These are phyloP conservation scores for Boechera stricta DNA, from an alignment of 345 rosid genomes.

Conservation along the genomic window DNA sequence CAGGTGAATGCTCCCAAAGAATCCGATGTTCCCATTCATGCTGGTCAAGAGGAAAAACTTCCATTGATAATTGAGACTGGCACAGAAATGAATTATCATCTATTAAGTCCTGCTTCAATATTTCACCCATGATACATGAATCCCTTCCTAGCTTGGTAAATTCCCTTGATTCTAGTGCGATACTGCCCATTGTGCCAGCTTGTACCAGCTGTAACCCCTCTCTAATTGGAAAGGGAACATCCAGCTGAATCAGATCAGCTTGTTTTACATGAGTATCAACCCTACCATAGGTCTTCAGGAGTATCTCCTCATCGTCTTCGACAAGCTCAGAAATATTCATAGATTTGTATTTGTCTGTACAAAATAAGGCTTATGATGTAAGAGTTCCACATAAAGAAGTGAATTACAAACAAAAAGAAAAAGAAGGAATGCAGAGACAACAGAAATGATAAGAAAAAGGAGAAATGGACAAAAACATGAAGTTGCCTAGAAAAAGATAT, in stretches of 20 bases:
- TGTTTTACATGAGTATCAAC: constrained; percentile 47
- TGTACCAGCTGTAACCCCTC: constrained; percentile 50
- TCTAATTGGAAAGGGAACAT: constrained; percentile 47
- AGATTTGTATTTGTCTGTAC: constrained; percentile 65
- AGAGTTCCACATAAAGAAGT: constrained; percentile 3
- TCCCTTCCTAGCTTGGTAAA: constrained; percentile 50
- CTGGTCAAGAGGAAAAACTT: constrained; percentile 80
- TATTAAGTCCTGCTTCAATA: constrained; percentile 59
- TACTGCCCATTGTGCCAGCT: constrained; percentile 48
- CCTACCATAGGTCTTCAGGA: constrained; percentile 62
- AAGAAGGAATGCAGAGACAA: constrained; percentile 26
- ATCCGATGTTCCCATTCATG: constrained; percentile 90
- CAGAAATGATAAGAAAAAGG: constrained; percentile 9
- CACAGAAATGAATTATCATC: constrained; percentile 52
- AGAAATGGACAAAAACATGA: neutral
- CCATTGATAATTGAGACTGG: constrained; percentile 56
- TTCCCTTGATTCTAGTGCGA: constrained; percentile 44
- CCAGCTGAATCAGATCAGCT: constrained; percentile 50
- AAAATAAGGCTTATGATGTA: constrained; percentile 36
- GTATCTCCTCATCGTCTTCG: constrained; percentile 91
- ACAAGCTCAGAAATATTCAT: constrained; percentile 66
- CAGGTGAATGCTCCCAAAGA: constrained; percentile 80
- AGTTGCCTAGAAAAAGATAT: constrained; percentile 21
- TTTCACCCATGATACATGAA: constrained; percentile 65
- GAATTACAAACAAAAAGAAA: constrained; percentile 11